Evolutionary conservation across 306 rosid genomes (phyloP), one percentile per base, ranked within the genome.

Genomic region (Glycine soja): DNA sequence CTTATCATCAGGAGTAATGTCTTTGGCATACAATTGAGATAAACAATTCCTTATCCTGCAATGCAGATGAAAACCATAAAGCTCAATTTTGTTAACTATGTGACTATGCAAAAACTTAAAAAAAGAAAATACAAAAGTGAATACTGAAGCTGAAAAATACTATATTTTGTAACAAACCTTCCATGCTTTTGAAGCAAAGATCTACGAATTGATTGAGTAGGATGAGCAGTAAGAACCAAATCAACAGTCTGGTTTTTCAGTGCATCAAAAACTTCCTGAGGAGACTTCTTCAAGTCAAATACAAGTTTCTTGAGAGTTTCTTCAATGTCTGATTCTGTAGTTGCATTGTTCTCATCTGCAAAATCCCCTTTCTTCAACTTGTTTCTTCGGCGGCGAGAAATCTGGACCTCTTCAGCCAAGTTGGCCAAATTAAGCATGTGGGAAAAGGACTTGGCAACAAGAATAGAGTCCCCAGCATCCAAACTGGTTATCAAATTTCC

Each of bases 391-490:
- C 98, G 97, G 45, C 80, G 85, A 67, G 99, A 89, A 87, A 96
- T 96, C 90, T 96, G 98, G 81, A 96, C 98, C 89, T 95, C 98
- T 91, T 95, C 99, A 10, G 99, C 99, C 86, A 96, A 90, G 92
- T 96, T 96, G 75, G 99, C 99, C 85, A 96, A 87, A 90, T 91
- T 96, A 90, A 96, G 99, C 99, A 96, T 96, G 79, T 96, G 98
- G 24, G 98, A 79, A 76, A 96, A 96, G 80, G 99, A 87, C 80
- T 96, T 96, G 5, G 98, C 93, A 59, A 96, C 83, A 68, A 96
- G 97, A 77, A 96, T 96, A 46, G 97, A 96, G 79, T 96, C 98
- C 72, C 99, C 99, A 5, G 99, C 97, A 77, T 96, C 97, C 85
- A 96, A 90, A 86, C 97, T 90, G 19, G 97, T 93, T 71, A 96